Percentiles rank a stretch among this genome's conserved stretches.
phyloP scores from a whole-genome alignment of 2,329 filamentous ascomycete genomes.

The Saccharata proteae region DNA sequence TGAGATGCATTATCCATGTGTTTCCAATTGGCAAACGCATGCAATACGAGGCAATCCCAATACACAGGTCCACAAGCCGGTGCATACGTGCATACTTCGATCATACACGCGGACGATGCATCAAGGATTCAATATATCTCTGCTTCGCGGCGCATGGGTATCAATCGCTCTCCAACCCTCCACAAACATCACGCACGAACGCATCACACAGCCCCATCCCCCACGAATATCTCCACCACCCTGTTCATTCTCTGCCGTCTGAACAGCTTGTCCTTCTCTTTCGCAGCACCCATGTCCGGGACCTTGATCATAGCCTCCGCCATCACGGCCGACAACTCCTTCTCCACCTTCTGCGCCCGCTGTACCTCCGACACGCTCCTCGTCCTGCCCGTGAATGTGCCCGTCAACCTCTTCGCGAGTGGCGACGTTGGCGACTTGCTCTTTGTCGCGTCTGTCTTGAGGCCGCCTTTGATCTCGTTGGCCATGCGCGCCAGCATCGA shows the following conservation, averaged over 20 bases:
- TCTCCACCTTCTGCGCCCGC: constrained; percentile 34
- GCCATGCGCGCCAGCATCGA: constrained; percentile 56
- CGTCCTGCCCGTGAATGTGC: constrained; percentile 14
- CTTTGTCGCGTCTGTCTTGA: constrained; percentile 16
- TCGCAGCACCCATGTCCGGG: constrained; percentile 17
- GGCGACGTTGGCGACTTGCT: constrained; percentile 2
- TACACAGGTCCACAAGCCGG: no score
- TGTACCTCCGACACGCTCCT: constrained; percentile 32
- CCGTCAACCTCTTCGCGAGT: constrained; percentile 9
- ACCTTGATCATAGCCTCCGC: constrained; percentile 49
- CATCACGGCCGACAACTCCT: constrained; percentile 53
- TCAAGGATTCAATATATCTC: no score
- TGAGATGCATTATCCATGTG: no score
- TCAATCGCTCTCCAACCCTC: neutral
- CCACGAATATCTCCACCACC: constrained; percentile 59
- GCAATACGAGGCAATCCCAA: no score
- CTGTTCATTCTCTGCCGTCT: constrained; percentile 52
- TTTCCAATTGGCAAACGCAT: no score
- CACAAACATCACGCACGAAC: no score
- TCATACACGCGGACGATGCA: no score
- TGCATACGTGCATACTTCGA: no score
- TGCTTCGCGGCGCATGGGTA: no score
- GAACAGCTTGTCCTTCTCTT: constrained; percentile 47
- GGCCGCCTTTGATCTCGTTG: constrained; percentile 39
- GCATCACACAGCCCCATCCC: neutral